Base-by-base conservation (phyloP, 768 basidiomycete species). In the Suillus clintonianus region DNA sequence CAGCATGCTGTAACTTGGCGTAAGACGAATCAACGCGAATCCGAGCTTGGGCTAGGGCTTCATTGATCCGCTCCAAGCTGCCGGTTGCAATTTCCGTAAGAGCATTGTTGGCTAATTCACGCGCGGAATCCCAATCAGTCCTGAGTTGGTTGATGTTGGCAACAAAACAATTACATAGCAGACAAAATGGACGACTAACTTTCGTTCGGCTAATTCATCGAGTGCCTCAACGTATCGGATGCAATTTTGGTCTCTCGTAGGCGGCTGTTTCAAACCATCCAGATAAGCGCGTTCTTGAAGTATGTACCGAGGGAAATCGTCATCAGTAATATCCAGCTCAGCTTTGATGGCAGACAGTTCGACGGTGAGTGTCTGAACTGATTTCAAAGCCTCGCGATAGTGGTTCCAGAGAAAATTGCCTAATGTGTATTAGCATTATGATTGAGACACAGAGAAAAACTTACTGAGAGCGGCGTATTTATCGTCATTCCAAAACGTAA, bases 401-500 rank as follows among this genome's bases (percentile, higher is more conserved):
- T 62, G 61, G 24, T 57, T 63, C 56, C 50, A 15, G 9, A 63
- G 63, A 64, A 64, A 37, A 37, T 37, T 37, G 10, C 36, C 36
- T 11, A 9, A 6, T 37, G 36, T 7, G 10, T 6, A 37, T 37
- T 10, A 37, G 36, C 36, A 37, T 11, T 37, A 10, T 32, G 10
- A 11, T 10, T 37, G 10, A 37, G 36, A 11, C 36, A 9, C 5
- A 37, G 10, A 10, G 2, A 11, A 10, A 19, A 19, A 58, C 53
- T 22, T 62, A 74, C 75, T 72, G 0, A 70, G 60, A 5, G 64
- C 68, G 0, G 63, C 62, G 50, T 72, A 68, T 27, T 72, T 71
- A n/a, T 69, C 65, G 3, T 39, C 41, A 56, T 67, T 64, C 70
- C 73, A 75, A 27, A 61, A 64, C 0, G 30, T 24, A 24, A 70